Evolutionary conservation across 805 yeast genomes (phyloP), one percentile per base, ranked within the genome.

Genomic region (Yueomyces sp.): DNA sequence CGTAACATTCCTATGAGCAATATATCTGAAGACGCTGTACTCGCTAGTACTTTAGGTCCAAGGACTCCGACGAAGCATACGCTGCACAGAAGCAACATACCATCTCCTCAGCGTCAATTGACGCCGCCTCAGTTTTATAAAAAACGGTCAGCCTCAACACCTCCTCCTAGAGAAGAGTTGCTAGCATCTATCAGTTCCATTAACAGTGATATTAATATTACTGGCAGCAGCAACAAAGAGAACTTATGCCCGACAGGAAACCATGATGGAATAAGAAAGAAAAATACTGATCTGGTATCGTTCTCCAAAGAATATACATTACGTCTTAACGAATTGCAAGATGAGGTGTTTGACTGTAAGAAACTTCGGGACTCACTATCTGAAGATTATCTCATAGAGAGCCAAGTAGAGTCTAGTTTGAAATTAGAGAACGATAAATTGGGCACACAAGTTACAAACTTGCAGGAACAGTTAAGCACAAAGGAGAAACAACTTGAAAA

Each of bases 41-140:
- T 8, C 34, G 11, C 34, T 8, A 31, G 34, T 11, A 31, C 11
- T 31, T 1, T 7, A 8, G 34, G 34, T 11, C 37, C 37, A 7
- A 5, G 26, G n/a, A 34, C 37, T n/a, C 37, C 37, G 26, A 34
- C 37, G 5, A 34, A 34, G n/a, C 12, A 34, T 9, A n/a, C 26
- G 5, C 26, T 19, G 33, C 8, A 19, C n/a, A 34, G 37, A 9
- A 50, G 53, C 28, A 47, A 45, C 26, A 54, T 54, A 36, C 58
- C 58, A 26, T 54, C 58, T 4, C 55, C 56, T 6, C 47, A 41
- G 34, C 38, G 42, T 12, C 45, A 44, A 2, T 42, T 48, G 4
- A 40, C 41, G 1, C 51, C 56, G 2, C 55, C 58, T 2, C 48
- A 42, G 36, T 45, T 42, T 36, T 48, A 47, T 31, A 38, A 34